Evolutionary conservation across 169 alveolate genomes (phyloP), one percentile per base, ranked within the genome.

Genomic region (Nephromyces sp.): DNA sequence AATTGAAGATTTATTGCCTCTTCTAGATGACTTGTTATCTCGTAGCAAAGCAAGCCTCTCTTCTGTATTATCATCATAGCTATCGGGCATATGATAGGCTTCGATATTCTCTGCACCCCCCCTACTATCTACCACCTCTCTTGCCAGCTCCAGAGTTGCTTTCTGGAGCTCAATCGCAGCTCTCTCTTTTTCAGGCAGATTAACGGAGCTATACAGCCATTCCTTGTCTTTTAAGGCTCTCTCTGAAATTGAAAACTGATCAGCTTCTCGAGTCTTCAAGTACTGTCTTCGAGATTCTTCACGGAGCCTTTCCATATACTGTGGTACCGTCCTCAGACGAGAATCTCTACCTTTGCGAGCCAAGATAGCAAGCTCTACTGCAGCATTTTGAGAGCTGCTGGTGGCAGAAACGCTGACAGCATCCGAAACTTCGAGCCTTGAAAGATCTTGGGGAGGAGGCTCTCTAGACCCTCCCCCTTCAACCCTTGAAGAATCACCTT

Each of bases 241-340:
- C 80, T 94, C 91, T 34, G 97, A 98, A 68, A 95, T 92, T 70
- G 90, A 93, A 5, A 95, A 77, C 75, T 92, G 80, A 71, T 94
- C 94, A 78, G 85, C 83, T 70, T 92, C 98, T 69, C 99, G 89
- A 68, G 86, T 87, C 79, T 90, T 94, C 78, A 97, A 82, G 82
- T 96, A 97, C 51, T 90, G 87, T 80, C 97, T 80, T 72, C 99
- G 79, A 32, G 94, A 92, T 30, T 68, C 78, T 30, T 78, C 84
- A 0, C 84, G 52, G 43, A 78, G 72, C 52, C 84, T 72, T 66
- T 43, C 66, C 68, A 71, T 51, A 66, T 70, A 76, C 21, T 51
- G 80, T 34, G 62, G 70, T 33, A 66, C 66, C 57, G 52, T 70
- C 28, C 52, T 61, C 31, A 69, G 71, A 66, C 52, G 30, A 72